A percentile compares a stretch with the other conserved stretches of the same genome.
These are phyloP conservation scores for Recurvomyces mirabilis DNA, from an alignment of 495 filamentous ascomycete species.

Conservation along the genomic window DNA sequence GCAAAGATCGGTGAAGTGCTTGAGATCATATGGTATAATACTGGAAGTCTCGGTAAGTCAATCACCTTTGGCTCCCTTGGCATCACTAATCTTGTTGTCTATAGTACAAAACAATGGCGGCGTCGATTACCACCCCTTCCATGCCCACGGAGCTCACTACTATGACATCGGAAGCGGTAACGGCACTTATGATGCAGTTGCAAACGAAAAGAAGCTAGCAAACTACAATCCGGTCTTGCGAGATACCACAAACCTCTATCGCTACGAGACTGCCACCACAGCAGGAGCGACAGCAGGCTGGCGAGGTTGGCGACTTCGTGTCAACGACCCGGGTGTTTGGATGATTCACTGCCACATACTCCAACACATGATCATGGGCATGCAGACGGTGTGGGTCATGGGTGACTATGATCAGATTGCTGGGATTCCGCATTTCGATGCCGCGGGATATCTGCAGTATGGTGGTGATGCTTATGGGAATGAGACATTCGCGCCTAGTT, in stretches of 20 bases:
- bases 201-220: slow-evolving; percentile 39
- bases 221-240: slow-evolving; percentile 34
- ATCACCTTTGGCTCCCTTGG: too few species aligned
- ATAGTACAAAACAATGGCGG: slow-evolving; percentile 30
- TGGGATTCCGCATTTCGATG: slow-evolving; percentile 27
- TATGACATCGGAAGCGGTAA: slow-evolving; percentile 48
- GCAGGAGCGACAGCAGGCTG: slow-evolving; percentile 40
- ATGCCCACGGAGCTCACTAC: slow-evolving; percentile 47
- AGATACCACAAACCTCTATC: slow-evolving; percentile 47
- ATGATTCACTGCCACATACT: slow-evolving; percentile 52
- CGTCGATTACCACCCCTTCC: slow-evolving; percentile 50
- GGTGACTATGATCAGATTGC: slow-evolving; percentile 37
- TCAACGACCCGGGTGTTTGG: slow-evolving; percentile 46
- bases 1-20: slow-evolving; percentile 48
- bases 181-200: slow-evolving; percentile 42
- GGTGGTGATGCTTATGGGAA: slow-evolving; percentile 43
- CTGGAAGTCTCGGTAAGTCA: slow-evolving; percentile 1
- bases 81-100: too few species aligned
- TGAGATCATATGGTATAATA: slow-evolving; percentile 36
- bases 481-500: slow-evolving; percentile 18
- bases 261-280: slow-evolving; percentile 31
- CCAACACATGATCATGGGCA: slow-evolving; percentile 43
- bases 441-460: slow-evolving; percentile 39
- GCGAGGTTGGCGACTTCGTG: slow-evolving; percentile 46
- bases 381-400: slow-evolving; percentile 45